Percentiles rank a stretch among this genome's conserved stretches.
These are phyloP conservation scores for Solanum pennellii DNA, from an alignment of 257 asterid genomes.

Conservation along the genomic window DNA sequence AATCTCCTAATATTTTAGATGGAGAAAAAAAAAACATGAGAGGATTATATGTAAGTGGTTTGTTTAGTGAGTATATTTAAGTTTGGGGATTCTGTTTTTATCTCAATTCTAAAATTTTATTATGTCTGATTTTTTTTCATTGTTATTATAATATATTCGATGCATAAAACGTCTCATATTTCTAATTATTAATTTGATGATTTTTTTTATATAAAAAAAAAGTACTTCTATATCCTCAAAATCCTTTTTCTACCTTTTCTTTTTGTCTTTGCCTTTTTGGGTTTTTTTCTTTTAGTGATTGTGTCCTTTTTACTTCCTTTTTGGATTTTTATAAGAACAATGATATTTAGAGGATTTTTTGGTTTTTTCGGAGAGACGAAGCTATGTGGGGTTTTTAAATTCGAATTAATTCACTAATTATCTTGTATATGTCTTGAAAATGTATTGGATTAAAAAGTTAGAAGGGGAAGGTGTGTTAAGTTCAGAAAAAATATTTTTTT, in stretches of 20 bases:
- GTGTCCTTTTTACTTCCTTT: not conserved
- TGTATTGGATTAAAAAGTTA: too few relatives aligned
- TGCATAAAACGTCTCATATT: too few relatives aligned
- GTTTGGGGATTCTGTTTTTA: not conserved
- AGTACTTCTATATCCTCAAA: not conserved
- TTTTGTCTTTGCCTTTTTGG: not conserved
- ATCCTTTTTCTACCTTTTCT: rapidly evolving
- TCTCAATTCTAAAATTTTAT: not conserved
- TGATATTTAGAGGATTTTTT: too few relatives aligned
- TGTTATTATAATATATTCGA: too few relatives aligned
- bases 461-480: too few relatives aligned
- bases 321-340: not conserved
- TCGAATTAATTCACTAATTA: too few relatives aligned
- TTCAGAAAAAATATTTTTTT: too few relatives aligned
- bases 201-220: not conserved
- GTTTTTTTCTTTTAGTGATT: not conserved
- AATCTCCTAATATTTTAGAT: not conserved
- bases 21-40: not conserved
- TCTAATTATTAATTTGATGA: not conserved
- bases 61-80: not conserved
- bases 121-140: too few relatives aligned
- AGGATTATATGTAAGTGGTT: not conserved
- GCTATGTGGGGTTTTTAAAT: too few relatives aligned
- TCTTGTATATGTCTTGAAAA: too few relatives aligned
- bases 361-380: too few relatives aligned